Evolutionary conservation across 768 basidiomycete species (phyloP), one percentile per base, ranked within the genome.

Genomic region (Pseudohyphozyma bogoriensis): DNA sequence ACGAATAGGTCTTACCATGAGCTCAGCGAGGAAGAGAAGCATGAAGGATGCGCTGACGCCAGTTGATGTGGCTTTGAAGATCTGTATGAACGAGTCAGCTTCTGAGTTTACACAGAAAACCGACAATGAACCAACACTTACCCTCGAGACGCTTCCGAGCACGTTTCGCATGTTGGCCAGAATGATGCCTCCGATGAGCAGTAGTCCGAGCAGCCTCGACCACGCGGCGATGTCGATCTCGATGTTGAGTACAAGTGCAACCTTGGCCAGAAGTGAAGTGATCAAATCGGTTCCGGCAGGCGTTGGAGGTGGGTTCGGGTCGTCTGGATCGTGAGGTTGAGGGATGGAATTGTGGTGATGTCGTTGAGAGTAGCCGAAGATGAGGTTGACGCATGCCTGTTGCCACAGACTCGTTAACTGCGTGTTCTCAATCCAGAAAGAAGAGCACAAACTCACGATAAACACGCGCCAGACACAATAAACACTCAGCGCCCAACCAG

Each of bases 11-110:
- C 69, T 29, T 15, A 70, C 69, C 70, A 71, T 68, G n/a, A 71
- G 64, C 37, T 71, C 66, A 13, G 70, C 62, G 26, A 71, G 64
- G 53, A 69, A 71, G 24, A 71, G 65, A 2, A 71, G 49, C 70
- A 71, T 71, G 64, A 71, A 71, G 1, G 70, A 71, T 0, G 70
- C 64, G 53, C 66, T 68, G 46, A 64, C 52, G 24, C 70, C 70
- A 13, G 67, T 58, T 31, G 68, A 69, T 2, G 70, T 68, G 13
- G 68, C 70, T 54, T 66, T 62, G 64, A 71, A 68, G 40, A 64
- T 63, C 66, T 69, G 60, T 15, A 5, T 7, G 15, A 9, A 11
- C 11, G 22, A n/a, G 31, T 33, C 42, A 36, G 42, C 10, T 35
- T n/a, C 7, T 24, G 13, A 9, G 20, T 31, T 5, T 26, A 6